phyloP scores from a whole-genome alignment of 441 rosid genomes.

The Eruca vesicaria region DNA sequence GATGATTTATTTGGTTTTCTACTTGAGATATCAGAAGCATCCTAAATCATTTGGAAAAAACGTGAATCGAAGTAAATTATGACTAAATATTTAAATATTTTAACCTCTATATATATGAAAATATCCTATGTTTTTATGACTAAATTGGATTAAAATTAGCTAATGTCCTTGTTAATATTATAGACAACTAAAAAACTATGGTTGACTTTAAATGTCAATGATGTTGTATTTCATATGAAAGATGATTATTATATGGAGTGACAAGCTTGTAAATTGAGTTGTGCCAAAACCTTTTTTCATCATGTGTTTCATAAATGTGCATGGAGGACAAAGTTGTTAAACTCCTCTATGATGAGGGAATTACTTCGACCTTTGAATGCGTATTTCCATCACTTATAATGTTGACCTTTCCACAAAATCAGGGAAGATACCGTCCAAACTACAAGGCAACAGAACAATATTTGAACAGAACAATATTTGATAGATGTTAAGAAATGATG shows the following conservation, averaged over 20 bases:
- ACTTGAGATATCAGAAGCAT: too few species aligned
- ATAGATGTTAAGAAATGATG: too few species aligned
- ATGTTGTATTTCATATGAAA: background rate
- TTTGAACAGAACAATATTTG: too few species aligned
- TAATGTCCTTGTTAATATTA: too few species aligned
- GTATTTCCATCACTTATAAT: slow-evolving; percentile 18
- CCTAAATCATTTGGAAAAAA: too few species aligned
- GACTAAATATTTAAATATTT: too few species aligned
- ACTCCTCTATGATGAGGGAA: background rate
- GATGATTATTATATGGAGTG: background rate
- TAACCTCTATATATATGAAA: too few species aligned
- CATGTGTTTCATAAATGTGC: slow-evolving; percentile 10
- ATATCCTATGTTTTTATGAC: too few species aligned
- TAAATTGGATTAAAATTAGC: too few species aligned
- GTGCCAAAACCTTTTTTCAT: background rate
- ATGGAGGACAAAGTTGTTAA: slow-evolving; percentile 8
- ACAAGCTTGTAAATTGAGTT: background rate
- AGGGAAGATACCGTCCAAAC: background rate
- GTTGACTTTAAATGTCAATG: background rate
- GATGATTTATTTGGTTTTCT: background rate
- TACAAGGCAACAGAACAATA: background rate
- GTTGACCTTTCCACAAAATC: background rate
- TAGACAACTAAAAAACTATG: background rate
- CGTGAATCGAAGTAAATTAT: too few species aligned
- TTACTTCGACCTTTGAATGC: slow-evolving; percentile 6